Conservation (phyloP, 2,329 filamentous ascomycete genomes). For the Stagonosporopsis chrysanthemi region DNA sequence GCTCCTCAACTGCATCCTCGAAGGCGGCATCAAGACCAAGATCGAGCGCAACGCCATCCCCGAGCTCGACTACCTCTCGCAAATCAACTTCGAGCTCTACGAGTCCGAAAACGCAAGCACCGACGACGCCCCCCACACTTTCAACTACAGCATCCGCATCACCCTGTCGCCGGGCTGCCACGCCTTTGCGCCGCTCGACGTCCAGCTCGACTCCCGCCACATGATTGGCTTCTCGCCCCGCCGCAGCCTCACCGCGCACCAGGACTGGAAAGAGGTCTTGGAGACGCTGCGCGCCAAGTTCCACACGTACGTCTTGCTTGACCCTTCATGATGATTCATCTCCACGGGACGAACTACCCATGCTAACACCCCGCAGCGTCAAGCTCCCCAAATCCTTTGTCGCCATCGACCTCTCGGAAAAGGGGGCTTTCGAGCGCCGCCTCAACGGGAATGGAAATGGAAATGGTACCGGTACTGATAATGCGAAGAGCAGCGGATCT, state of each 20-base stretch:
- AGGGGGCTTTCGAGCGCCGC: conserved; percentile 52
- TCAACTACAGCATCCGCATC: conserved; percentile 95
- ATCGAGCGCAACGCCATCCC: conserved; percentile 95
- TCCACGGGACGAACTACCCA: too few species aligned
- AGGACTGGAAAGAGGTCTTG: conserved; percentile 96
- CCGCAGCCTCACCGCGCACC: conserved; percentile 86
- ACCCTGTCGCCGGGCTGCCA: conserved; percentile 96
- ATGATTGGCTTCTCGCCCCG: conserved; percentile 95
- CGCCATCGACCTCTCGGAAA: conserved; percentile 59
- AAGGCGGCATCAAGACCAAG: conserved; percentile 96
- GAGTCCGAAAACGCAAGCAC: conserved; percentile 79
- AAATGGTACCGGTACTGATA: conserved; percentile 9
- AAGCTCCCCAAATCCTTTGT: conserved; percentile 61
- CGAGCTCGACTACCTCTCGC: conserved; percentile 94
- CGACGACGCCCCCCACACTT: conserved; percentile 71
- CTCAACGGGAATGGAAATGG: conserved; percentile 23
- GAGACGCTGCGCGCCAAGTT: conserved; percentile 95
- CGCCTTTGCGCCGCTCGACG: conserved; percentile 93
- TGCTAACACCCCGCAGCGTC: conserved; percentile 41
- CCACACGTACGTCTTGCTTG: conserved; percentile 73
- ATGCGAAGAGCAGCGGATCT: neutral
- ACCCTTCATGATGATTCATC: neutral
- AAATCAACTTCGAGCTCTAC: conserved; percentile 98
- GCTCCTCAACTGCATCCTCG: conserved; percentile 94
- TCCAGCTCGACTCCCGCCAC: conserved; percentile 94